Evolutionary conservation across 2,329 filamentous ascomycete genomes (phyloP), one percentile per base, ranked within the genome.

Genomic region (Talaromyces piceae): DNA sequence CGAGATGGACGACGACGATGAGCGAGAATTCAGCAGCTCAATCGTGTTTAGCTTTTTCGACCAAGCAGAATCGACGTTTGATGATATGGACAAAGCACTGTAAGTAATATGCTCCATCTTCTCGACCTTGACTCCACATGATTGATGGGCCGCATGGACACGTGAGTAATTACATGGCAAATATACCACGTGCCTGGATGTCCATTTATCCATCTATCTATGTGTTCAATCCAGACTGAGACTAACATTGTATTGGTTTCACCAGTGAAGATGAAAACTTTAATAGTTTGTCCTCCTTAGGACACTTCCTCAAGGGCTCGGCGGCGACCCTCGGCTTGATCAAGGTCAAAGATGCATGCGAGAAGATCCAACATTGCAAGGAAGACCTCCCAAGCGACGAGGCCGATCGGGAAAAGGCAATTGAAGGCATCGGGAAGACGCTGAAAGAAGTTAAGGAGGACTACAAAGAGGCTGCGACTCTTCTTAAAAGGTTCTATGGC

Each of bases 301-400:
- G 93, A 39, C 93, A 98, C 73, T 98, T 95, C 74, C 79, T 98
- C 60, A 98, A 98, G 73, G 93, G 93, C 54, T 97, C 91, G 5
- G 96, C 91, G 7, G 91, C 93, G 33, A 96, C 93, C 3, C 80
- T 98, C 49, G 93, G 93, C 43, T 80, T 97, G 50, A 85, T 81
- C 62, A 94, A 94, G 69, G 86, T 98, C 62, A 88, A 89, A 68
- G 90, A 96, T 64, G 86, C 83, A 56, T 98, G 93, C 73, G 91
- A 97, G 73, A 90, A 94, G 77, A 96, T 98, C 63, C 91, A 98
- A 71, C 86, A 95, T 64, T 77, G 80, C 62, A 88, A 91, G 71
- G 90, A 91, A 60, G 81, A 88, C 54, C 84, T 87, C 41, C 46
- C 37, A n/a, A 41, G 49, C 37, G 77, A 82, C 51, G 83, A 88